Base-by-base conservation (phyloP, 140 eudicot genomes). In the Stevia rebaudiana region DNA sequence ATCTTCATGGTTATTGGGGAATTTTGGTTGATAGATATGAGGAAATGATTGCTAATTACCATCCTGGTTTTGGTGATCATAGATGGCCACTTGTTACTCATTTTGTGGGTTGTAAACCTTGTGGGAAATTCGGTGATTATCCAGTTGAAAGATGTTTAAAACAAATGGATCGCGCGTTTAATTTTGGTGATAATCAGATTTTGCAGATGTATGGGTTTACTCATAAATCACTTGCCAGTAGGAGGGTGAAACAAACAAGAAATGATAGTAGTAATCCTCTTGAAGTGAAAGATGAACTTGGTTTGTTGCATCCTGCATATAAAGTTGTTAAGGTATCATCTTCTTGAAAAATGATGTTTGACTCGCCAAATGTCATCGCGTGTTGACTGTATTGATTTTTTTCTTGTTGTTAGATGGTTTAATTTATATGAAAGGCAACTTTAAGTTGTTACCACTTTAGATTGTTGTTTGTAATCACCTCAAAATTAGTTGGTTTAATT, bases 21-120 rank as follows among this genome's bases (percentile, higher is more conserved):
- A 87, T 91, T 74, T 79, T 91, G 79, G 98, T 91, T 24, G 96
- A 91, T 73, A 69, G 67, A 12, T 91, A 87, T 1, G 98, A 91
- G 75, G 92, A 91, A 63, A 80, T 82, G 86, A 85, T 91, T 1
- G 91, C 84, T 47, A 83, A 62, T 65, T 87, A 77, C 68, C 90
- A 86, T 42, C 97, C 97, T 1, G 97, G 97, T 24, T 57, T 79
- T 44, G 98, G 98, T 63, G 98, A 87, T 81, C 95, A 91, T 53
- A 48, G 96, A 17, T 91, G 98, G 98, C 98, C 95, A 0, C 80
- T 91, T 6, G 98, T 91, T 35, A 91, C 98, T 79, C 98, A 91
- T 65, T 91, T 91, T 77, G 98, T 91, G 73, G 98, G 98, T 24
- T 91, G 98, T 59, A 91, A 91, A 61, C 98, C 98, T 15, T 91